Evolutionary conservation across 2,329 filamentous ascomycete species (phyloP).

Genomic region (Paecilomyces dactylethromorphus): DNA sequence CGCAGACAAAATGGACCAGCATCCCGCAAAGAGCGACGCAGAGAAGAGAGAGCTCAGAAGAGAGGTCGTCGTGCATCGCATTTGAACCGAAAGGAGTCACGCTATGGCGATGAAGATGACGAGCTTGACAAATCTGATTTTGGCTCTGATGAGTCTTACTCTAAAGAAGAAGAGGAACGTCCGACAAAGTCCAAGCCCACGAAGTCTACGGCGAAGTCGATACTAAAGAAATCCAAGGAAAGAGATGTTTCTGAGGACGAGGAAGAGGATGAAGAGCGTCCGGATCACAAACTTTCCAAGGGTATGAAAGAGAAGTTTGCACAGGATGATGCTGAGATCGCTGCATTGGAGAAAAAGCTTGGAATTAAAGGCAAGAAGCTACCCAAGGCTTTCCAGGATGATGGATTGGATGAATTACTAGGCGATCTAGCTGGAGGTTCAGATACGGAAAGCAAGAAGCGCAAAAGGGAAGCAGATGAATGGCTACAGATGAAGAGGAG

Average conservation of each 20-base stretch:
- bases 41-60: constrained; percentile 57
- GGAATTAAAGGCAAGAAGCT: constrained; percentile 72
- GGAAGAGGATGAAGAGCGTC: constrained; percentile 13
- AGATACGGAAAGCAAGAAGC: constrained; percentile 45
- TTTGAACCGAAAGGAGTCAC: constrained; percentile 10
- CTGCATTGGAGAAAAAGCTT: constrained; percentile 76
- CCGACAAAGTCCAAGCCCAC: constrained; percentile 15
- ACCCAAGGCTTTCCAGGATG: constrained; percentile 68
- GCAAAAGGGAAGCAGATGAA: constrained; percentile 57
- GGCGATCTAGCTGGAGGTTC: constrained; percentile 56
- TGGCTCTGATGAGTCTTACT: constrained; percentile 14
- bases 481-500: constrained; percentile 54
- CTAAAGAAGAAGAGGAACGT: constrained; percentile 12
- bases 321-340: constrained; percentile 83
- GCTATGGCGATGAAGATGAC: constrained; percentile 13
- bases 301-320: constrained; percentile 58
- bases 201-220: constrained; percentile 25
- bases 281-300: constrained; percentile 21
- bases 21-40: constrained; percentile 60
- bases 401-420: constrained; percentile 74
- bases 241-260: constrained; percentile 26
- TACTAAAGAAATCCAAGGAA: constrained; percentile 29
- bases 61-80: constrained; percentile 38
- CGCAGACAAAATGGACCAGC: constrained; percentile 21
- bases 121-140: constrained; percentile 7